Evolutionary conservation across 78 protist species (phyloP), one percentile per base, ranked within the genome.

Genomic region (Parvularia atlantis): DNA sequence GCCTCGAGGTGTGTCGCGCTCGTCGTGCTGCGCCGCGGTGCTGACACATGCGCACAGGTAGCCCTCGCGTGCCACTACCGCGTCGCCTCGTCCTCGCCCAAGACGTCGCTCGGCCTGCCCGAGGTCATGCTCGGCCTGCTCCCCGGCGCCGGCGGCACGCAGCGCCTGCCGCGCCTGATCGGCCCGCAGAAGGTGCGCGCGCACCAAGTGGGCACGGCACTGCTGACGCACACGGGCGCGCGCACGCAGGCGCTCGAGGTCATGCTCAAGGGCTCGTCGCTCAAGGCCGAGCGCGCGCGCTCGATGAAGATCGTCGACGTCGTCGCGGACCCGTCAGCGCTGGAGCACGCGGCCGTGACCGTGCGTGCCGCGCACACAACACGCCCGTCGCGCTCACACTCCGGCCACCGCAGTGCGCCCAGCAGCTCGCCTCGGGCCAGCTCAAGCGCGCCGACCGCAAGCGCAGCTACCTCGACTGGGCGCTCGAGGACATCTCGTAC

Each of bases 131-230:
- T 92, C 20, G 97, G 93, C 39, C 84, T 92, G 30, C 82, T 92
- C 33, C 97, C 97, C 17, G 97, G 90, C 10, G 94, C 94, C 2
- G 96, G 94, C 39, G 96, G 96, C 53, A 92, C 96, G 43, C 91
- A 88, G 59, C 76, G 96, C 33, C 77, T 92, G 48, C 92, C 96
- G 46, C 57, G 90, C 31, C 66, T 83, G 24, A 64, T 92, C 59
- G 90, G 90, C 39, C 58, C 68, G 6, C 70, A 28, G 46, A 46
- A 62, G n/a, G n/a, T n/a, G n/a, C n/a, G n/a, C n/a, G n/a, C n/a
- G n/a, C n/a, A n/a, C n/a, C n/a, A n/a, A n/a, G n/a, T n/a, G n/a
- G n/a, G n/a, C n/a, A n/a, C n/a, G n/a, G n/a, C n/a, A n/a, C n/a
- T n/a, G n/a, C n/a, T n/a, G n/a, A n/a, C n/a, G n/a, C n/a, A n/a